These are phyloP conservation scores for Salix dunnii DNA, from an alignment of 345 rosid species.

Conservation along the genomic window DNA sequence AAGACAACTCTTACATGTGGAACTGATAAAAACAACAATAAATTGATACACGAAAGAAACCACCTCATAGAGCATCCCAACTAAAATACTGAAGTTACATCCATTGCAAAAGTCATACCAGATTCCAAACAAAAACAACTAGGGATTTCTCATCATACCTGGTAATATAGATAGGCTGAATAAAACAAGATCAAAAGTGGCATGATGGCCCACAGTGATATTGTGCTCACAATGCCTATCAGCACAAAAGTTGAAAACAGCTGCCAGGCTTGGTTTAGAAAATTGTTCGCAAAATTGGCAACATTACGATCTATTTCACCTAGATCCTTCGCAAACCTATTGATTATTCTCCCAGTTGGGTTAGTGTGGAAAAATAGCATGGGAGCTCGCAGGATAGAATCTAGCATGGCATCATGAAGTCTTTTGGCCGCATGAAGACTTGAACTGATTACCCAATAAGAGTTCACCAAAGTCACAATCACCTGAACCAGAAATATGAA, in stretches of 20 bases:
- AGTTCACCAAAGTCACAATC: conserved; percentile 67
- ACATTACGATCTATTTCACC: conserved; percentile 90
- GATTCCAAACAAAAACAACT: background rate
- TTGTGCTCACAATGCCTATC: conserved; percentile 93
- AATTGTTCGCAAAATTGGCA: conserved; percentile 65
- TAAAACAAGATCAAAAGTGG: conserved; percentile 91
- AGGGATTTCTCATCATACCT: conserved; percentile 33
- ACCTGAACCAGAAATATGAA: conserved; percentile 52
- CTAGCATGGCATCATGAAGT: conserved; percentile 92
- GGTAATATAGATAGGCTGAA: conserved; percentile 86
- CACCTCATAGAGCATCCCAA: background rate
- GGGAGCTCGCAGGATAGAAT: conserved; percentile 83
- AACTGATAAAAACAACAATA: background rate
- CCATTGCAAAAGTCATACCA: background rate
- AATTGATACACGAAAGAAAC: background rate
- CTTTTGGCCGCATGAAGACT: conserved; percentile 85
- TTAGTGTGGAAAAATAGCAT: conserved; percentile 98
- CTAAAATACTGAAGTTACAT: background rate
- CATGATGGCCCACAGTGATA: conserved; percentile 98
- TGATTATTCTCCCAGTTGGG: conserved; percentile 86
- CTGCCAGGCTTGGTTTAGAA: conserved; percentile 74
- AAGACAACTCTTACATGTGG: background rate
- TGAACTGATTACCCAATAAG: conserved; percentile 82
- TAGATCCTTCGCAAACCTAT: conserved; percentile 95
- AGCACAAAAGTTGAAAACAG: conserved; percentile 85